Evolutionary conservation across 2,329 filamentous ascomycete genomes (phyloP), one percentile per base, ranked within the genome.

Genomic region (Fusarium nematophilum): DNA sequence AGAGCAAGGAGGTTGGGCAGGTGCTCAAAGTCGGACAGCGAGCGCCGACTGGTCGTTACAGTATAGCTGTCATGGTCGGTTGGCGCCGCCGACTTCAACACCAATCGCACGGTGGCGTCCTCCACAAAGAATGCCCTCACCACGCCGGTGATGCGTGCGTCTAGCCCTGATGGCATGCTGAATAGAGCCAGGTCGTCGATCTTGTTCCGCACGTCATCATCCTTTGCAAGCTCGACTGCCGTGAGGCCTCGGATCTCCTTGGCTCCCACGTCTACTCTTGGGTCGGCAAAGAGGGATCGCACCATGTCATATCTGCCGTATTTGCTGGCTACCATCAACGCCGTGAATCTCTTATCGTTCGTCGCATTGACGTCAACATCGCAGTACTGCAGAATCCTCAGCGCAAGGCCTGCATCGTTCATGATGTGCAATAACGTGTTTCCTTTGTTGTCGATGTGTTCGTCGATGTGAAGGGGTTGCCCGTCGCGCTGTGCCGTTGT

Each of bases 241-340:
- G 94, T 97, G 66, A 99, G 81, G 0, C 95, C 95, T 55, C 95
- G 86, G 13, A 91, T 78, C 73, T 99, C 96, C 73, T 90, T 91
- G 25, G 93, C 87, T 34, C 90, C 87, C 11, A 94, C 78, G 71
- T 99, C 95, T 5, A 97, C 92, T 66, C 96, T 83, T 18, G 92
- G 86, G 72, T 99, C 95, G 34, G 89, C 85, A 73, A 96, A 98
- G 6, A 99, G 82, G 9, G 89, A 88, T 54, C 93, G 85, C 14
- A 99, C 94, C 81, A 97, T 92, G 68, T 98, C 95, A 48, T 96
- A 90, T 59, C 95, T 87, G 27, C 95, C 95, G 71, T 98, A 99
- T 74, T 99, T 99, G 83, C 94, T 98, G 7, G 94, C 94, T 59
- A 99, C 90, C 95, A 99, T 99, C 52, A 99, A 81, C 2, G 95